A percentile compares a stretch with the other conserved stretches of the same genome.
Conservation (phyloP, 2,329 filamentous ascomycete genomes). For the Intubia oerlemansii region DNA sequence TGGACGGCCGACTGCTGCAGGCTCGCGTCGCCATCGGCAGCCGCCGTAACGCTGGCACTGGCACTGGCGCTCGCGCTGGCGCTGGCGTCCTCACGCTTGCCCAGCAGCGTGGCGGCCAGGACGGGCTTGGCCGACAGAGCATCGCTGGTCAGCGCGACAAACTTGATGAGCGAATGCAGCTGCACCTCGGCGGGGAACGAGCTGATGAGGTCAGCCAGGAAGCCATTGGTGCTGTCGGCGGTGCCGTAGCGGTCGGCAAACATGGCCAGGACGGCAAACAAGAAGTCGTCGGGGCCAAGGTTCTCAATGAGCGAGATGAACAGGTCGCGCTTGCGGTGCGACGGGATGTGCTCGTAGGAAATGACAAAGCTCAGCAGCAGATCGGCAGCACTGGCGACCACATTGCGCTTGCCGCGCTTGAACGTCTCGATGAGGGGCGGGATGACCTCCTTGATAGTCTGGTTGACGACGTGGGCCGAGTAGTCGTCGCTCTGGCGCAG, state of each 20-base stretch:
- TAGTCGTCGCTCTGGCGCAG: slow-evolving; percentile 90
- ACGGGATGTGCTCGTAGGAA: slow-evolving; percentile 87
- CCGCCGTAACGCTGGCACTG: too few species aligned
- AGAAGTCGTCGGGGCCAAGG: slow-evolving; percentile 65
- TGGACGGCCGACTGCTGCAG: slow-evolving; percentile 28
- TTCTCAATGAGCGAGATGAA: slow-evolving; percentile 75
- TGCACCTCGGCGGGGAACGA: slow-evolving; percentile 57
- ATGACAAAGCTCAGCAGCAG: slow-evolving; percentile 90
- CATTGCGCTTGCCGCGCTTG: slow-evolving; percentile 54
- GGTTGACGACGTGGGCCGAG: slow-evolving; percentile 86
- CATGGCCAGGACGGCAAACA: slow-evolving; percentile 75
- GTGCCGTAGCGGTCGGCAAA: slow-evolving; percentile 73
- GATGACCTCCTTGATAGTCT: slow-evolving; percentile 84
- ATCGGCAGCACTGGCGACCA: slow-evolving; percentile 66
- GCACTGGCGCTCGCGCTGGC: slow-evolving; percentile 19
- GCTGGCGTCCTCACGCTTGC: slow-evolving; percentile 15
- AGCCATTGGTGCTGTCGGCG: slow-evolving; percentile 52
- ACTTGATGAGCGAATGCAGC: slow-evolving; percentile 55
- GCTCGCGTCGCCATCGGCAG: slow-evolving; percentile 10
- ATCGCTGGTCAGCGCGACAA: slow-evolving; percentile 55
- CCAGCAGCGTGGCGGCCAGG: slow-evolving; percentile 52
- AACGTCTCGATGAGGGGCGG: slow-evolving; percentile 77
- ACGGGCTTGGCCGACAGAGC: slow-evolving; percentile 53
- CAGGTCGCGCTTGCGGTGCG: slow-evolving; percentile 60
- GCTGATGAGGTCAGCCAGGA: slow-evolving; percentile 53